A percentile compares a stretch with the other conserved stretches of the same genome.
These are phyloP conservation scores for Wickerhamiella galacta DNA, from an alignment of 805 yeast species.

Conservation along the genomic window DNA sequence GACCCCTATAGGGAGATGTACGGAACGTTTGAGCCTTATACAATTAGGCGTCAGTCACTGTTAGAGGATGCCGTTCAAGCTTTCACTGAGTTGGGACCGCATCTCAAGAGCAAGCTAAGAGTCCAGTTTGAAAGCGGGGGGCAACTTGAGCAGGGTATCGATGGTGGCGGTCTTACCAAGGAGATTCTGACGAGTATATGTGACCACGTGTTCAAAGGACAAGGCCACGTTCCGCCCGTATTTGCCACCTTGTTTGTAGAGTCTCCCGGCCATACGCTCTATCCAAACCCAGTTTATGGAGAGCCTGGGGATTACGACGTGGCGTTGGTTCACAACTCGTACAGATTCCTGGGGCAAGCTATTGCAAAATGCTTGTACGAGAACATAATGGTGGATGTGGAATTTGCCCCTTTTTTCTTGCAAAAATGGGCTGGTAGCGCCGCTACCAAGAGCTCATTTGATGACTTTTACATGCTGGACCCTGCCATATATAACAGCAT, in stretches of 20 bases:
- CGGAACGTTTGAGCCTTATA: not conserved
- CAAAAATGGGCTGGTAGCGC: constrained; percentile 40
- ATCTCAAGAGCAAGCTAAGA: constrained; percentile 40
- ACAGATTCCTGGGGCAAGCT: constrained; percentile 57
- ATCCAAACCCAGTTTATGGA: constrained; percentile 41
- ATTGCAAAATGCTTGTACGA: constrained; percentile 85
- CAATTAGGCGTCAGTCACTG: constrained; percentile 47
- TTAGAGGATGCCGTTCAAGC: constrained; percentile 56
- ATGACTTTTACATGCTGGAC: constrained; percentile 64
- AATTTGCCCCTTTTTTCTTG: constrained; percentile 75
- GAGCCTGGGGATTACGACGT: not conserved
- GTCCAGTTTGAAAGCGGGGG: constrained; percentile 64
- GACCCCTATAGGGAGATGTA: not conserved
- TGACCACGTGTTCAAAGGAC: constrained; percentile 39
- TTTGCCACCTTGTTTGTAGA: constrained; percentile 26
- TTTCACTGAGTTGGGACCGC: constrained; percentile 36
- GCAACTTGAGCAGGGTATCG: constrained; percentile 70
- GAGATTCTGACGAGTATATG: constrained; percentile 68
- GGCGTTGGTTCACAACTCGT: constrained; percentile 15
- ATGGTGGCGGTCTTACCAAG: constrained; percentile 93
- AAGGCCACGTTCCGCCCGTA: constrained; percentile 19
- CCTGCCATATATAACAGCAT: constrained; percentile 46
- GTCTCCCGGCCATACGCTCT: constrained; percentile 41
- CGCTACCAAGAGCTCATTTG: constrained; percentile 37
- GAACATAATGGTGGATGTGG: constrained; percentile 59